Conservation (phyloP, 345 rosid species). For the Hypericum perforatum region DNA sequence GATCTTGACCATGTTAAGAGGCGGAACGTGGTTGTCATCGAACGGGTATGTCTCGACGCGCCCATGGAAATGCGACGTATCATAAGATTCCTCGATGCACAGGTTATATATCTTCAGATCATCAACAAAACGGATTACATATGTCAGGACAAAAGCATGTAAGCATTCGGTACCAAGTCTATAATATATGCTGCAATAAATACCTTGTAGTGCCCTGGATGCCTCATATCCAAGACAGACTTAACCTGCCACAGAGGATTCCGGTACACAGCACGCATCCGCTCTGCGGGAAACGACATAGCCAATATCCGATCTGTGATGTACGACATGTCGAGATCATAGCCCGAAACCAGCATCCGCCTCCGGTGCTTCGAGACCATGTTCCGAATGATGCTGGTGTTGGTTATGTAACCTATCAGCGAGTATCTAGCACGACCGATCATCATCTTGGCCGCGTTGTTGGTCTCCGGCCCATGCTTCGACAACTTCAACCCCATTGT, state of each 20-base stretch:
- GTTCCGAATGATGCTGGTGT: slow-evolving; percentile 54
- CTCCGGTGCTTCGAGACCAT: slow-evolving; percentile 82
- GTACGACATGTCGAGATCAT: slow-evolving; percentile 93
- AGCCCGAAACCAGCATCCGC: slow-evolving; percentile 69
- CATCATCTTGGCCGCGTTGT: slow-evolving; percentile 16
- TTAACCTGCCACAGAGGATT: slow-evolving; percentile 98
- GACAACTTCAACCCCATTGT: slow-evolving; percentile 66
- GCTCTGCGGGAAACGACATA: slow-evolving; percentile 89
- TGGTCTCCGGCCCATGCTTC: slow-evolving; percentile 23
- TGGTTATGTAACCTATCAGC: slow-evolving; percentile 39
- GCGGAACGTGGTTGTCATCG: slow-evolving; percentile 92
- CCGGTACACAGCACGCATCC: slow-evolving; percentile 75
- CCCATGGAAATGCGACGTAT: slow-evolving; percentile 64
- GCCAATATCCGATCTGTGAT: slow-evolving; percentile 65
- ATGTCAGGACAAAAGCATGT: background rate
- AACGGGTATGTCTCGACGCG: slow-evolving; percentile 78
- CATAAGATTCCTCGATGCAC: slow-evolving; percentile 74
- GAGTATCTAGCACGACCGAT: slow-evolving; percentile 22
- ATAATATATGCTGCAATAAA: slow-evolving; percentile 7
- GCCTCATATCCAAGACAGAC: slow-evolving; percentile 81
- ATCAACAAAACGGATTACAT: background rate
- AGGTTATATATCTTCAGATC: slow-evolving; percentile 56
- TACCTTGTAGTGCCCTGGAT: slow-evolving; percentile 74
- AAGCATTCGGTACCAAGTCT: background rate
- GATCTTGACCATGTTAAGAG: slow-evolving; percentile 55